phyloP scores from a whole-genome alignment of 2,329 filamentous ascomycete species.

The Microsporum audouinii region DNA sequence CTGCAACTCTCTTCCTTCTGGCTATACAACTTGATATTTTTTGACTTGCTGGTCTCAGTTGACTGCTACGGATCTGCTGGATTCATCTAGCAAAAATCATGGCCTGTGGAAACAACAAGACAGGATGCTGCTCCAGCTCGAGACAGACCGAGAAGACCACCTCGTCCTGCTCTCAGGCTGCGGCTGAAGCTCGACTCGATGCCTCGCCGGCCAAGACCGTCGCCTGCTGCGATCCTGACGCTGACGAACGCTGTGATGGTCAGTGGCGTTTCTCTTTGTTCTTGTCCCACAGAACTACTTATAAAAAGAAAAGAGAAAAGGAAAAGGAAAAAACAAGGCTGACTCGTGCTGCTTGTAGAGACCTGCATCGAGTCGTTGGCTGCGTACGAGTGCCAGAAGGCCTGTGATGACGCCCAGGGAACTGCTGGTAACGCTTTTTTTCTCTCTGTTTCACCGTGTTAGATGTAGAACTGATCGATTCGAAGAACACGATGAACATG shows the following conservation, averaged over 20 bases:
- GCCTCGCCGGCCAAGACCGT: background rate
- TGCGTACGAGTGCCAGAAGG: background rate
- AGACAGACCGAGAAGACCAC: background rate
- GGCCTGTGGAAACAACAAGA: background rate
- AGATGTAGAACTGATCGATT: background rate
- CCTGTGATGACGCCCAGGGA: background rate
- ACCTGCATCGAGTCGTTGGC: slow-evolving; percentile 1
- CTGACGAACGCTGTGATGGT: background rate
- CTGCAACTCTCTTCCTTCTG: background rate
- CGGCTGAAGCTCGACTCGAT: background rate
- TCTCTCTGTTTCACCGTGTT: background rate
- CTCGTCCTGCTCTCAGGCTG: background rate
- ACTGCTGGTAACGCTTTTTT: background rate
- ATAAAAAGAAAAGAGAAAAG: background rate
- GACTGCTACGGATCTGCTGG: too few relatives aligned
- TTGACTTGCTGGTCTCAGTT: background rate
- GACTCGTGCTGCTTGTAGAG: background rate
- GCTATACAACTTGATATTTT: background rate
- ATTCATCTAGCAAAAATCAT: background rate
- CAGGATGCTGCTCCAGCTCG: background rate
- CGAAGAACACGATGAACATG: slow-evolving; percentile 8
- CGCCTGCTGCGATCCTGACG: background rate
- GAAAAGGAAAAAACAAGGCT: background rate
- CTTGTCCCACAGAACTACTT: too few relatives aligned
- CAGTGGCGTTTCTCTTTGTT: background rate